A percentile compares a stretch with the other conserved stretches of the same genome.
Conservation (phyloP, 2,329 filamentous ascomycete genomes). For the Trichoderma lentiforme region DNA sequence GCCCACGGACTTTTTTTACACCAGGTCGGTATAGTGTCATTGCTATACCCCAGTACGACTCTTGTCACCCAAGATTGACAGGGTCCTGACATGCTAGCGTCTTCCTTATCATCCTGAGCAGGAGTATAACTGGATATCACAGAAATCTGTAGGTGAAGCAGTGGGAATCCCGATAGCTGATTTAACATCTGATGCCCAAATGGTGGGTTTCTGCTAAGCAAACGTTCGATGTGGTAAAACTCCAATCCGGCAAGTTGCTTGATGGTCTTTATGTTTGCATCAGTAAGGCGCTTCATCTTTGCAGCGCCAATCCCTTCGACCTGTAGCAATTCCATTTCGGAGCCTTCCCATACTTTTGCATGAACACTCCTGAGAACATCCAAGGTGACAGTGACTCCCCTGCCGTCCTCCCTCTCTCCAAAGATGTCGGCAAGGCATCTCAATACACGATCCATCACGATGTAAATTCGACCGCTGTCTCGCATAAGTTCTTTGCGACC, state of each 20-base stretch:
- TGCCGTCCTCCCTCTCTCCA: conserved; percentile 53
- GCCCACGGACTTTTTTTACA: conserved; percentile 62
- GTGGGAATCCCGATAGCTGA: conserved; percentile 66
- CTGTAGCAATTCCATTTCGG: conserved; percentile 76
- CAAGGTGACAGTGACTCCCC: conserved; percentile 65
- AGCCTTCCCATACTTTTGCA: conserved; percentile 77
- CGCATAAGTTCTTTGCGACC: conserved; percentile 34
- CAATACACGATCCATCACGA: conserved; percentile 33
- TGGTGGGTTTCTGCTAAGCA: conserved; percentile 76
- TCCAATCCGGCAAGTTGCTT: conserved; percentile 66
- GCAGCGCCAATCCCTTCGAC: conserved; percentile 74
- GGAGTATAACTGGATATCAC: conserved; percentile 25
- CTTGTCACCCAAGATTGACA: conserved; percentile 46
- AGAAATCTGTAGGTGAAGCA: conserved; percentile 42
- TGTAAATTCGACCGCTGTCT: conserved; percentile 33
- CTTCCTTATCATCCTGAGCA: background rate
- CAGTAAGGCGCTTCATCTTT: conserved; percentile 69
- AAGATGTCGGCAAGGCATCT: conserved; percentile 40
- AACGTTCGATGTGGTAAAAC: conserved; percentile 69
- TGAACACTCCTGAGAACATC: conserved; percentile 75
- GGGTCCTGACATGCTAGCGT: background rate
- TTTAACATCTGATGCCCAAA: conserved; percentile 71
- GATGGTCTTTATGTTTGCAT: conserved; percentile 68
- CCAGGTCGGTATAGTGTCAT: conserved; percentile 61
- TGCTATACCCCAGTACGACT: conserved; percentile 67